These are phyloP conservation scores for Mucor ambiguus DNA, from an alignment of 371 early-diverging fungal genomes.

Conservation along the genomic window DNA sequence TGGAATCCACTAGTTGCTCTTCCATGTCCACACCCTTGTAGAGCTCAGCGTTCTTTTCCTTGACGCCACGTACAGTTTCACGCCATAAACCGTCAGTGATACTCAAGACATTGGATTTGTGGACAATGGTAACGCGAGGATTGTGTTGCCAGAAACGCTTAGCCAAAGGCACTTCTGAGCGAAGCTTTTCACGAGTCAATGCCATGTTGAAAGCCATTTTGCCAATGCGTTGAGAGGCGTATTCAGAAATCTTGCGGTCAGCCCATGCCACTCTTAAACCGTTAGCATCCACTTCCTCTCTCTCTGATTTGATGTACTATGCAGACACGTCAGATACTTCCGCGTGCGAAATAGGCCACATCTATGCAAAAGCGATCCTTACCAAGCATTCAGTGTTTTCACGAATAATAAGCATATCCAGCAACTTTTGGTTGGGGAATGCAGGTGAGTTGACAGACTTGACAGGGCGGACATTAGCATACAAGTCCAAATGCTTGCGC, in stretches of 20 bases:
- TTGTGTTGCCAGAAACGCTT: slow-evolving; percentile 67
- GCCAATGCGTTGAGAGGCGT: slow-evolving; percentile 84
- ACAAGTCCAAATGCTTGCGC: slow-evolving; percentile 89
- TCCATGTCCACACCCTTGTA: slow-evolving; percentile 74
- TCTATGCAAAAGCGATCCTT: slow-evolving; percentile 23
- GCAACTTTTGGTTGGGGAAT: slow-evolving; percentile 63
- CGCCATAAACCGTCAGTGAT: slow-evolving; percentile 95
- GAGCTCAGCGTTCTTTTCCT: slow-evolving; percentile 61
- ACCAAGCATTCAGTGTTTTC: slow-evolving; percentile 98
- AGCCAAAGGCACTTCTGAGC: slow-evolving; percentile 58
- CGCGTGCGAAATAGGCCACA: no score
- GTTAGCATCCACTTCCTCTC: slow-evolving; percentile 67
- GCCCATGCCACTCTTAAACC: slow-evolving; percentile 81
- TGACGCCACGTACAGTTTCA: slow-evolving; percentile 80
- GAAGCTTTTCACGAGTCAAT: slow-evolving; percentile 72
- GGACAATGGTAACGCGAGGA: slow-evolving; percentile 91
- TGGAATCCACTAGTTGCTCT: slow-evolving; percentile 95
- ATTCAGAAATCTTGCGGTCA: slow-evolving; percentile 86
- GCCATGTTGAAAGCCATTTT: slow-evolving; percentile 90
- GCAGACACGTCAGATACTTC: no score
- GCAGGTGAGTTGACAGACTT: slow-evolving; percentile 66
- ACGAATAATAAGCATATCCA: slow-evolving; percentile 94
- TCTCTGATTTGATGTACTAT: slow-evolving; percentile 87
- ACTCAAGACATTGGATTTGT: slow-evolving; percentile 95
- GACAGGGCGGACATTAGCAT: slow-evolving; percentile 94